phyloP scores from a whole-genome alignment of 1,284 basidiomycete genomes.

The Leccinum angustisporum region DNA sequence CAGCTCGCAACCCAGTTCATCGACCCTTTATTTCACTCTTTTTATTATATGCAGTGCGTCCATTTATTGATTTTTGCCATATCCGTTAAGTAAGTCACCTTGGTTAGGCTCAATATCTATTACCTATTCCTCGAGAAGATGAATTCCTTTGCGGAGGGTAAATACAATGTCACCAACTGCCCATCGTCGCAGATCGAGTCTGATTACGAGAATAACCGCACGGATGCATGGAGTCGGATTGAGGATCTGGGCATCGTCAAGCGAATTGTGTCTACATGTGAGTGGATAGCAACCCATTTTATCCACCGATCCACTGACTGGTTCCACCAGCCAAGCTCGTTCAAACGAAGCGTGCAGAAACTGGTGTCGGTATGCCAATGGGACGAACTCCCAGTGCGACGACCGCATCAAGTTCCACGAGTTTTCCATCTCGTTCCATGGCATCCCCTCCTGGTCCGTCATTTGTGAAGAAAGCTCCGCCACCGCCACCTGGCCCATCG shows the following conservation, averaged over 20 bases:
- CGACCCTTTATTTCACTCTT: slow-evolving; percentile 95
- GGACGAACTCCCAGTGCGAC: slow-evolving; percentile 40
- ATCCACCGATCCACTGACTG: slow-evolving; percentile 1
- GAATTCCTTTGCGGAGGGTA: slow-evolving; percentile 82
- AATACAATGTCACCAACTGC: slow-evolving; percentile 71
- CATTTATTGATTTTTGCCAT: slow-evolving; percentile 4
- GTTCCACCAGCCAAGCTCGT: slow-evolving; percentile 57
- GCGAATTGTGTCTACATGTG: slow-evolving; percentile 81
- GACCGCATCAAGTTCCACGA: slow-evolving; percentile 42
- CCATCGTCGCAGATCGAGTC: slow-evolving; percentile 71
- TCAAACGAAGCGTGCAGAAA: slow-evolving; percentile 49
- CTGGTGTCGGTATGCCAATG: slow-evolving; percentile 32
- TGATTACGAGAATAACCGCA: slow-evolving; percentile 79
- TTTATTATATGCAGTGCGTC: slow-evolving; percentile 99
- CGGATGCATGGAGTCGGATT: slow-evolving; percentile 75
- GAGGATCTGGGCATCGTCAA: slow-evolving; percentile 80
- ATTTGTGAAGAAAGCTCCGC: slow-evolving; percentile 43
- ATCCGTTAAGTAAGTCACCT: slow-evolving; percentile 4
- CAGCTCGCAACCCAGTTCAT: slow-evolving; percentile 86
- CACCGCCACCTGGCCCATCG: slow-evolving; percentile 47
- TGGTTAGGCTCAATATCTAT: slow-evolving; percentile 82
- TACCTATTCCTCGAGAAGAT: slow-evolving; percentile 94
- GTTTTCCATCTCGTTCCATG: slow-evolving; percentile 43
- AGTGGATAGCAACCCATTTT: slow-evolving; percentile 32
- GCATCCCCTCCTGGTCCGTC: slow-evolving; percentile 39